phyloP scores from a whole-genome alignment of 148 eudicot genomes.

The Silene conica region DNA sequence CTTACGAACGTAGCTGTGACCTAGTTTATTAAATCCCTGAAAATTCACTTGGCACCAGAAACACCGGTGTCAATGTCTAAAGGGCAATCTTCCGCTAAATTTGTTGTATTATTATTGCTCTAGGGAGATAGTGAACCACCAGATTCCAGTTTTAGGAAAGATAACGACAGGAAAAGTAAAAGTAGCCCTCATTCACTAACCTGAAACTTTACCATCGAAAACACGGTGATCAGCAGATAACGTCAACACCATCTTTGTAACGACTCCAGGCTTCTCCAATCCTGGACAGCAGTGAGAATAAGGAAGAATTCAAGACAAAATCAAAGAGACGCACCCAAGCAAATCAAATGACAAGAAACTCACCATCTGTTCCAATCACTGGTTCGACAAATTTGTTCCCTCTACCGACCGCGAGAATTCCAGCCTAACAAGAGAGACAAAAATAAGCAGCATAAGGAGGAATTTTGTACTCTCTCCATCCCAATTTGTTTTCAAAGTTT shows the following conservation, averaged over 20 bases:
- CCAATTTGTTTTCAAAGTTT: not conserved
- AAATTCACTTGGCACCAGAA: no score
- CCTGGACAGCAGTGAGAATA: conserved; percentile 38
- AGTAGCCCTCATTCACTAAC: conserved; percentile 33
- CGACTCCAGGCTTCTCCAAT: conserved; percentile 56
- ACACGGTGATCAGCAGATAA: conserved; percentile 97
- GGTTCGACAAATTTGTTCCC: conserved; percentile 84
- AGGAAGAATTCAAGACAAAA: not conserved
- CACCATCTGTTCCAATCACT: conserved; percentile 70
- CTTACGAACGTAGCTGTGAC: no score
- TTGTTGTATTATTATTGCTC: not conserved
- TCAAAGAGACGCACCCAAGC: not conserved
- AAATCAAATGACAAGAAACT: conserved; percentile 9
- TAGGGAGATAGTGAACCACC: not conserved
- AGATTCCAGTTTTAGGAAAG: not conserved
- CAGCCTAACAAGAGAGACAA: conserved; percentile 46
- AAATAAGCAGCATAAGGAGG: not conserved
- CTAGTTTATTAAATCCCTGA: no score
- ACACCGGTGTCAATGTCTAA: not conserved
- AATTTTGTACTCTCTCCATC: not conserved
- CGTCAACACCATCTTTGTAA: conserved; percentile 82
- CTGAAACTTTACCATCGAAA: conserved; percentile 92
- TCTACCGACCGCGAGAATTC: conserved; percentile 97
- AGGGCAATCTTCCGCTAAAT: not conserved
- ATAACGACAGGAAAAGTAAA: not conserved